Base-by-base conservation (phyloP, 148 eudicot species). In the Heliosperma pusillum region DNA sequence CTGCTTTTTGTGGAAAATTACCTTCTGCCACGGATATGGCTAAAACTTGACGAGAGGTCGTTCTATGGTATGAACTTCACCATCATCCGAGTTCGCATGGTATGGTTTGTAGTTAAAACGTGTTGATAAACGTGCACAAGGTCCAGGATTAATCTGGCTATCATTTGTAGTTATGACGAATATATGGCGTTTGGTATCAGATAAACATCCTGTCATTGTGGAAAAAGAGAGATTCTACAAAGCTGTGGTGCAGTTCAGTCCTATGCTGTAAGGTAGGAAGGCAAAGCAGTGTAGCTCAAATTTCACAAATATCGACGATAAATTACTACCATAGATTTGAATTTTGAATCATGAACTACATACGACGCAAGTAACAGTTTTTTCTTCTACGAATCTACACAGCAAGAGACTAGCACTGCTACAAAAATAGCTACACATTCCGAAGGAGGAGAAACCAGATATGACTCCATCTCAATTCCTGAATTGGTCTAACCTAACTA, bases 401-500 rank as follows among this genome's bases (percentile, higher is more conserved):
- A 67, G 70, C 70, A 56, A 33, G 66, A 10, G 62, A 76, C 72
- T 57, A n/a, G 66, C 36, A 76, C 30, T 26, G 36, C 78, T 57
- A 76, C 67, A 68, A 57, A 40, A 22, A 10, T 55, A 45, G 66
- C 71, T 66, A 50, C 3, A 50, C 55, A 50, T 50, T 50, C 19
- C 55, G 55, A 10, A 36, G 42, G 40, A 33, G 40, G 42, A 36
- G 42, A 50, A 50, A 50, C 44, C 57, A 66, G 72, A 44, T 13
- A 75, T 29, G 65, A 56, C 36, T 17, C 58, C 56, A 68, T 42
- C 53, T 67, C 22, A 12, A 47, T 67, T 24, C 57, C 53, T n/a
- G n/a, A n/a, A n/a, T n/a, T n/a, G n/a, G n/a, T n/a, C n/a, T 80
- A 80, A 70, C 58, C 82, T 80, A 80, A 12, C 68, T 75, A 61